Percentiles rank a stretch among this genome's conserved stretches.
Conservation (phyloP, 371 early-diverging fungal species). For the Lichtheimia ramosa region DNA sequence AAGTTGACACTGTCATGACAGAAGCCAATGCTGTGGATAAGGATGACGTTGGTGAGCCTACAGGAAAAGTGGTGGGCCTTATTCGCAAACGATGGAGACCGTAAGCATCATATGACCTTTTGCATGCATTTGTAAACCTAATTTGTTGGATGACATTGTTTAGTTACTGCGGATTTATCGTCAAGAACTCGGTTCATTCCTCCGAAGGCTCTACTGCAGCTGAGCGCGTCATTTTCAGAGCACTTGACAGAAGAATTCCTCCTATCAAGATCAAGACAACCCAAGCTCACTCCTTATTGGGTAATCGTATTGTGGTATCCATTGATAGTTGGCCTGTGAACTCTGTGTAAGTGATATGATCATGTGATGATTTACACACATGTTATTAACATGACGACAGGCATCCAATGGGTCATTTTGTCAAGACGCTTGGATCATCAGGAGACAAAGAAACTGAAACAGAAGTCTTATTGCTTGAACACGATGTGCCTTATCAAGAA, state of each 20-base stretch:
- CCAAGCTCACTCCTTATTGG: slow-evolving; percentile 74
- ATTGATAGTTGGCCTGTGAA: slow-evolving; percentile 89
- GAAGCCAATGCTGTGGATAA: slow-evolving; percentile 19
- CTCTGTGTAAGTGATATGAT: slow-evolving; percentile 50
- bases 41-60: slow-evolving; percentile 56
- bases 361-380: not conserved
- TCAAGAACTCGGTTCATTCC: slow-evolving; percentile 65
- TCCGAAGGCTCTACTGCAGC: slow-evolving; percentile 48
- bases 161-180: slow-evolving; percentile 88
- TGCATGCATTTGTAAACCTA: not conserved
- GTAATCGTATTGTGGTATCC: slow-evolving; percentile 86
- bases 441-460: slow-evolving; percentile 94
- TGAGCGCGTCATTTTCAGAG: slow-evolving; percentile 71
- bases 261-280: slow-evolving; percentile 89
- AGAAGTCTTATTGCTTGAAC: slow-evolving; percentile 92
- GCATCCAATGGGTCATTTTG: slow-evolving; percentile 89
- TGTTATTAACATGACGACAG: slow-evolving; percentile 14
- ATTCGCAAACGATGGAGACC: slow-evolving; percentile 94
- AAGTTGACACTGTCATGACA: slow-evolving; percentile 29
- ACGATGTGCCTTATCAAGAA: slow-evolving; percentile 92
- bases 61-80: slow-evolving; percentile 89
- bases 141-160: not conserved
- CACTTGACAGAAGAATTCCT: slow-evolving; percentile 92
- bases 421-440: slow-evolving; percentile 85
- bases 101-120: slow-evolving; percentile 24